Conservation (phyloP, 73 alveolate genomes). For the Symbiodinium pilosum region DNA sequence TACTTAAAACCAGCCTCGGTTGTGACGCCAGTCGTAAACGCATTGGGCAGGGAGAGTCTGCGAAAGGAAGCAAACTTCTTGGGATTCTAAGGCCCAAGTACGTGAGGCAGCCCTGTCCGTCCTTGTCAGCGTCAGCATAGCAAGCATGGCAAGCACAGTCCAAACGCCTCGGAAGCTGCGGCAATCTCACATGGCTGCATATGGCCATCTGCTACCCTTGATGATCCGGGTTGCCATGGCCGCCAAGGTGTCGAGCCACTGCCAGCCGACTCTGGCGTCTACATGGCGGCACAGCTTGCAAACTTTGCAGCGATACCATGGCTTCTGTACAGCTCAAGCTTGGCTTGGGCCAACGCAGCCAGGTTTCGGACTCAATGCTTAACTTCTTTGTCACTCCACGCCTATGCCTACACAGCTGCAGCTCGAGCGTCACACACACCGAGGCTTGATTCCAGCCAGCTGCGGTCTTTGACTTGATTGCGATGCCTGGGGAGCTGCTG, state of each 20-base stretch:
- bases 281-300: no score
- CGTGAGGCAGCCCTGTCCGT: background rate
- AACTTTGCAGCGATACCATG: background rate
- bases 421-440: background rate
- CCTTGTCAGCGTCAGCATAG: background rate
- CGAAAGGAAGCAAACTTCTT: background rate
- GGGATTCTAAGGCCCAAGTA: background rate
- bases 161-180: background rate
- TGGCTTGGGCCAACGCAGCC: background rate
- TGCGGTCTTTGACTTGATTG: background rate
- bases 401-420: background rate
- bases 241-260: no score
- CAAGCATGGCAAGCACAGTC: background rate
- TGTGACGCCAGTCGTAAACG: background rate
- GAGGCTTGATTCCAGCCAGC: background rate
- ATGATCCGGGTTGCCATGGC: no score
- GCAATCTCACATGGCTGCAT: no score
- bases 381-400: no score
- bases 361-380: no score
- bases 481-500: no score
- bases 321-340: background rate
- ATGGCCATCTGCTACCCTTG: no score
- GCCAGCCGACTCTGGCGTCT: no score
- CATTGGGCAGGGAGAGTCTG: background rate
- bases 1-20: background rate